Evolutionary conservation across 371 early-diverging fungal species (phyloP), one percentile per base, ranked within the genome.

Genomic region (Syncephalis fuscata): DNA sequence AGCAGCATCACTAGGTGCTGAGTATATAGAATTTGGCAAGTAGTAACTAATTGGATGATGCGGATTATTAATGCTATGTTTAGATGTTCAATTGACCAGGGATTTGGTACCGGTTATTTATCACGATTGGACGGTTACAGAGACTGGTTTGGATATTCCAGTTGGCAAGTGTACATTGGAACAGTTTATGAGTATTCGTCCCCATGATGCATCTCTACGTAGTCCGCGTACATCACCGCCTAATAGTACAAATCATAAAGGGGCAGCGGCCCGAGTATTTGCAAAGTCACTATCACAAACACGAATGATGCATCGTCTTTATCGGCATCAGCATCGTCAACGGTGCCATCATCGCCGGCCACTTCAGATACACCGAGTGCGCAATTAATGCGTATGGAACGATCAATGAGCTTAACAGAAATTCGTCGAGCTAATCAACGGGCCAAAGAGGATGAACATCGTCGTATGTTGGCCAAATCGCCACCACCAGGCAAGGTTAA

Each of bases 1-100:
- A 0, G 97, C 96, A 0, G 78, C 80, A 11, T 74, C 78, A 5
- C 66, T 84, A 17, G 95, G 96, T 36, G 93, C 88, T 0, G 80
- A 83, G 52, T 88, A 80, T 51, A 82, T 98, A 11, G 98, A 98
- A 63, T 91, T 95, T 66, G 94, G 83, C 79, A 56, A 40, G 63
- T 26, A 32, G 4, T 11, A 5, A 24, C 1, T 36, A 49, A 14
- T 8, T 9, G n/a, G 37, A 32, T 20, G 1, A 48, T n/a, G n/a
- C 10, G 24, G 45, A 38, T 11, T 22, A 24, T 38, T 15, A 8
- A n/a, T 17, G 11, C 20, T 47, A 1, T 27, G 2, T 40, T 22
- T 59, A 80, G 89, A 97, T 64, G 92, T 94, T 17, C 98, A 98
- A 67, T 59, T 98, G 49, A 92, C 95, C 5, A 85, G 83, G 53